Conservation (phyloP, 179 eudicot genomes). For the Silene noctiflora region DNA sequence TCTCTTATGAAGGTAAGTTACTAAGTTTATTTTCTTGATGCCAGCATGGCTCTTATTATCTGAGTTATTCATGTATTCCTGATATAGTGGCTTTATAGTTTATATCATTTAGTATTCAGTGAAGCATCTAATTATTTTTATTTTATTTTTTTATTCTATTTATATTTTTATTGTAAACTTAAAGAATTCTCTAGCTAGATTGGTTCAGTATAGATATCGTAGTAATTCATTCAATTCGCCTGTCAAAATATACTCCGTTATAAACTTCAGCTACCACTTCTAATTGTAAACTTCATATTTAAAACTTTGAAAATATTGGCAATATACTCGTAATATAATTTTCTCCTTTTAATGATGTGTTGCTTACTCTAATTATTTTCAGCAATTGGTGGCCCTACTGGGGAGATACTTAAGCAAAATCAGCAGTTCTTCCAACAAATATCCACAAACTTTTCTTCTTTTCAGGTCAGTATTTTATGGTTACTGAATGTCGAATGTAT, state of each 20-base stretch:
- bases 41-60: not conserved
- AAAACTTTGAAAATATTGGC: not conserved
- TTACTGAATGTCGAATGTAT: not conserved
- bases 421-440: conserved; percentile 71
- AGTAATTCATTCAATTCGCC: not conserved
- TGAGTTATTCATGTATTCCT: conserved; percentile 1
- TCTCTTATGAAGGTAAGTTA: conserved; percentile 63
- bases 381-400: conserved; percentile 86
- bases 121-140: not conserved
- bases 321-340: not conserved
- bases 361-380: conserved; percentile 33
- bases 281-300: not conserved
- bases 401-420: conserved; percentile 88
- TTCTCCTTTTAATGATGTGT: not conserved
- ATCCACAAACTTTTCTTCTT: conserved; percentile 61
- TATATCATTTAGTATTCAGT: not conserved
- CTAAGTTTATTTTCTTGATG: not conserved
- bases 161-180: not conserved
- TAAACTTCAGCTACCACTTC: not conserved
- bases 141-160: too few species aligned
- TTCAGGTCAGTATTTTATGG: conserved; percentile 43
- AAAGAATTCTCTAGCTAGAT: not conserved
- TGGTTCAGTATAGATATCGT: not conserved
- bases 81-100: not conserved
- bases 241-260: not conserved